Evolutionary conservation across 495 filamentous ascomycete genomes (phyloP).

Genomic region (Sphaerosporella brunnea): DNA sequence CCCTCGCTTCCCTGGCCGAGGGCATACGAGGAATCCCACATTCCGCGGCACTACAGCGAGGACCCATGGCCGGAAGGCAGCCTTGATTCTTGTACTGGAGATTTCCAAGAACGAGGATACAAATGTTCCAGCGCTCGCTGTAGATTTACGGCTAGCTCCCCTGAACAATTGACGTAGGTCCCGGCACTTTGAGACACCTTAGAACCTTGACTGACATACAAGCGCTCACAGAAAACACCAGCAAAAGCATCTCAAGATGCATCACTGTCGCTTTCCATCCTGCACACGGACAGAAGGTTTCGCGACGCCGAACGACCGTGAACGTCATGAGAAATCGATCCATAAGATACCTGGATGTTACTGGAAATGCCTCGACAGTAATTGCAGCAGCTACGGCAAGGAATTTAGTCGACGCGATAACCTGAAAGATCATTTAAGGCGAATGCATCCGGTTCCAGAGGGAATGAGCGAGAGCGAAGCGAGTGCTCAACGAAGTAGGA

Average conservation of each 20-base stretch:
- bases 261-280: conserved; percentile 16
- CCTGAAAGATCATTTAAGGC: conserved; percentile 24
- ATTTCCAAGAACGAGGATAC: background rate
- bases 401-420: conserved; percentile 26
- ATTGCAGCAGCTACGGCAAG: conserved; percentile 23
- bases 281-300: conserved; percentile 25
- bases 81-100: background rate
- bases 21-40: background rate
- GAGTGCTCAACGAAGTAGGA: conserved; percentile 21
- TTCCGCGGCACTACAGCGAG: background rate
- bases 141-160: conserved; percentile 3
- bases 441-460: conserved; percentile 24
- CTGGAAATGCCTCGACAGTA: conserved; percentile 24
- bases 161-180: conserved; percentile 6
- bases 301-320: conserved; percentile 25
- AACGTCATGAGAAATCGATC: conserved; percentile 24
- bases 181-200: background rate
- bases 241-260: conserved; percentile 25
- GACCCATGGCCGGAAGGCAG: background rate
- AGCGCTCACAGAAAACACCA: conserved; percentile 21
- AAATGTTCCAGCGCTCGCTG: conserved; percentile 1
- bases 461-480: conserved; percentile 22
- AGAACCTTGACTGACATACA: background rate
- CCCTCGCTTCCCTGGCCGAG: conserved; percentile 1
- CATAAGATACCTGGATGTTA: conserved; percentile 26